A percentile compares a stretch with the other conserved stretches of the same genome.
These are phyloP conservation scores for Quercus variabilis DNA, from an alignment of 306 rosid species.

Conservation along the genomic window DNA sequence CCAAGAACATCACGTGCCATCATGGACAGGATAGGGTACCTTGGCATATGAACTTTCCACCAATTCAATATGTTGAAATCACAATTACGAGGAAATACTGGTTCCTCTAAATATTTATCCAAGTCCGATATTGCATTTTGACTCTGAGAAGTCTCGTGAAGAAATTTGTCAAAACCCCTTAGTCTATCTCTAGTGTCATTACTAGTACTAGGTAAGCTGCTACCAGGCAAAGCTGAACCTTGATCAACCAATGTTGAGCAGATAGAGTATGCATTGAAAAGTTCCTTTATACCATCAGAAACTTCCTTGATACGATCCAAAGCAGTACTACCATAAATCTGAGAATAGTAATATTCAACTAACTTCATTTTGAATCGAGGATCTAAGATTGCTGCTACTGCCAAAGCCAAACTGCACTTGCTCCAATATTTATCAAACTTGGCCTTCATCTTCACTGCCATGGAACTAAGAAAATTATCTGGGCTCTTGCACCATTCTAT, in stretches of 20 bases:
- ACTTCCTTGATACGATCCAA: slow-evolving; percentile 88
- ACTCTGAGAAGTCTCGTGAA: slow-evolving; percentile 78
- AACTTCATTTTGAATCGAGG: slow-evolving; percentile 94
- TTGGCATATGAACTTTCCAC: slow-evolving; percentile 98
- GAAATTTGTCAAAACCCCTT: slow-evolving; percentile 91
- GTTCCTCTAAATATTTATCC: slow-evolving; percentile 94
- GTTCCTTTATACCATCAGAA: slow-evolving; percentile 77
- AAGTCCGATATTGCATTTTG: slow-evolving; percentile 67
- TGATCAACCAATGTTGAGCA: slow-evolving; percentile 85
- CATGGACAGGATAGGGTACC: slow-evolving; percentile 95
- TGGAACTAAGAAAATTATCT: slow-evolving; percentile 59
- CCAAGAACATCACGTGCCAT: slow-evolving; percentile 96
- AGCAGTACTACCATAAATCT: slow-evolving; percentile 85
- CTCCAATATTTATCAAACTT: slow-evolving; percentile 90
- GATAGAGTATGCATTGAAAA: slow-evolving; percentile 74
- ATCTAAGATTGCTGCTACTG: slow-evolving; percentile 86
- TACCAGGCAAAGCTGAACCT: slow-evolving; percentile 84
- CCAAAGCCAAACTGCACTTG: slow-evolving; percentile 84
- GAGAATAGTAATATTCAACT: slow-evolving; percentile 94
- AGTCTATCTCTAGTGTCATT: slow-evolving; percentile 72
- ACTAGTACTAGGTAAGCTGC: slow-evolving; percentile 66
- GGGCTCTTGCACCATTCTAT: slow-evolving; percentile 89
- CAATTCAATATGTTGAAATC: slow-evolving; percentile 86
- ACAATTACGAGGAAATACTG: slow-evolving; percentile 79
- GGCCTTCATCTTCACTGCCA: slow-evolving; percentile 73